A percentile compares a stretch with the other conserved stretches of the same genome.
Evolutionary conservation across 2,329 filamentous ascomycete genomes (phyloP).

Genomic region (Monilinia vaccinii-corymbosi): DNA sequence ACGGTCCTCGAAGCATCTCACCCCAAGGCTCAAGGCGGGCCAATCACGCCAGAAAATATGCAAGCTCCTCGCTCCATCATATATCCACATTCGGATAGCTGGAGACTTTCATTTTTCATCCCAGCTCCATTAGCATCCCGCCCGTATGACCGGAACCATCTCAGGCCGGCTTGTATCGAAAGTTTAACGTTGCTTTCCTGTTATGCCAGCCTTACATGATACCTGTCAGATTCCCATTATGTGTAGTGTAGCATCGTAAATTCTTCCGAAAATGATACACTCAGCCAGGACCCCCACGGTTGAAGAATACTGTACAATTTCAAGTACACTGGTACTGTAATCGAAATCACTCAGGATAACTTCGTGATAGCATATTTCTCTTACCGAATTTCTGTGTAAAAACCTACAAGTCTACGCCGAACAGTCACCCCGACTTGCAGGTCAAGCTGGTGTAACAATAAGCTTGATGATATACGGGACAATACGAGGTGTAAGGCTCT

Average conservation of each 20-base stretch:
- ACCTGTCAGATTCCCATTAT: not conserved
- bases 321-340: not conserved
- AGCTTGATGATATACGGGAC: constrained; percentile 1
- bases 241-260: not conserved
- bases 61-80: not conserved
- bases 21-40: not conserved
- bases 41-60: not conserved
- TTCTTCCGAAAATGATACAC: not conserved
- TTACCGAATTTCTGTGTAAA: not conserved
- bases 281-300: not conserved
- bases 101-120: not conserved
- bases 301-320: not conserved
- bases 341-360: not conserved
- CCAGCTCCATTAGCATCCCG: not conserved
- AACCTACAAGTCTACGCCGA: not conserved
- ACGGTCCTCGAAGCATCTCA: not conserved
- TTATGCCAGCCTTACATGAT: not conserved
- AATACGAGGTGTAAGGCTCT: not conserved
- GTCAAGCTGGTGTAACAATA: not conserved
- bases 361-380: not conserved
- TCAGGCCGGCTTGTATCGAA: not conserved
- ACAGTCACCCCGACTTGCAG: not conserved
- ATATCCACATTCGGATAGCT: not conserved
- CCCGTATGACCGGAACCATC: not conserved
- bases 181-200: not conserved